phyloP scores from a whole-genome alignment of 2,329 filamentous ascomycete species.

The Fusarium transvaalense region DNA sequence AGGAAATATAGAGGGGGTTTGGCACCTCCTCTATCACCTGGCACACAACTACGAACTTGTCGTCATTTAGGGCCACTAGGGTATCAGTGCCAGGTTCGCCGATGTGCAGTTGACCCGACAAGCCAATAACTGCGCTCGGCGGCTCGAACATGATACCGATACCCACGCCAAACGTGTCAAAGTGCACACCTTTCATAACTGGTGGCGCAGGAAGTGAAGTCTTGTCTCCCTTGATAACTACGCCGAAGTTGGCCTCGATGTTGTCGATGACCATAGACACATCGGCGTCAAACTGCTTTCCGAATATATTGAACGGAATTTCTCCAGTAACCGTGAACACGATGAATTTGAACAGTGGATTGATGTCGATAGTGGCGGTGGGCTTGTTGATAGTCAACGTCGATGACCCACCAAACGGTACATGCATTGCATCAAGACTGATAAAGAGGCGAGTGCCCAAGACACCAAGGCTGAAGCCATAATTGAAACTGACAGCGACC shows the following conservation, averaged over 20 bases:
- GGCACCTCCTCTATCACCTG: background rate
- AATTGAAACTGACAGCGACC: too few species aligned
- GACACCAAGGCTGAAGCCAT: too few species aligned
- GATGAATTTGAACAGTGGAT: background rate
- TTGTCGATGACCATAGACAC: background rate
- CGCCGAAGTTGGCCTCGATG: constrained; percentile 1
- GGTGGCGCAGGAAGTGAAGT: background rate
- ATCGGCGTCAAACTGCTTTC: background rate
- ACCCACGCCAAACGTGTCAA: background rate
- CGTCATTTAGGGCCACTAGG: background rate
- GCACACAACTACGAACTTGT: background rate
- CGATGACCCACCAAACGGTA: background rate
- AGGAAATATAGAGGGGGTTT: background rate
- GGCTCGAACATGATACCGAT: constrained; percentile 13
- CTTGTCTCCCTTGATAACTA: background rate
- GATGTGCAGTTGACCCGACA: background rate
- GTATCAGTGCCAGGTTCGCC: background rate
- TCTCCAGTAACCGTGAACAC: background rate
- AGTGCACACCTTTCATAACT: background rate
- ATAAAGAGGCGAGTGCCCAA: too few species aligned
- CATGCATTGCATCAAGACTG: constrained; percentile 1
- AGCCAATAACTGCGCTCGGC: background rate
- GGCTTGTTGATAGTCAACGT: background rate
- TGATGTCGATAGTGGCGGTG: constrained; percentile 12
- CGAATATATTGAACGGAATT: constrained; percentile 4